Percentiles rank a stretch among this genome's conserved stretches.
These are phyloP conservation scores for Pythium brachiatum DNA, from an alignment of 352 stramenopile species.

Conservation along the genomic window DNA sequence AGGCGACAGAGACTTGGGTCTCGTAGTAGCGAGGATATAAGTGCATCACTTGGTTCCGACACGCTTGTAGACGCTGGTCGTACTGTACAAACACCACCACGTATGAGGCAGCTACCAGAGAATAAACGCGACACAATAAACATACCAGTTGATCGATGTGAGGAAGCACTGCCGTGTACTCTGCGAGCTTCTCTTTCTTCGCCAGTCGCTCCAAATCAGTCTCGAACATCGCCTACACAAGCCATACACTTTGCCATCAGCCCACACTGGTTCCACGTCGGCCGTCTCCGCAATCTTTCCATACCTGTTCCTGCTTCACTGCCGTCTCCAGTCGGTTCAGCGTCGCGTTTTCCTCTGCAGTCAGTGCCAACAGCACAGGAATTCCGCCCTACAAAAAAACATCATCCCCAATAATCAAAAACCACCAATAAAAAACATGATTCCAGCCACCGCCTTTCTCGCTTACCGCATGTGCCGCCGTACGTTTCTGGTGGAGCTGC, in stretches of 20 bases:
- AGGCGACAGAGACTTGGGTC: conserved; percentile 29
- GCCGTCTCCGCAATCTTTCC: not conserved
- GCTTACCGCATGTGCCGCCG: conserved; percentile 41
- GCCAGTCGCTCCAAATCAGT: conserved; percentile 18
- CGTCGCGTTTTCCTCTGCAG: conserved; percentile 33
- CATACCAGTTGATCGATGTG: conserved; percentile 20
- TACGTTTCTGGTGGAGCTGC: conserved; percentile 40
- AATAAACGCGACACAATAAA: not conserved
- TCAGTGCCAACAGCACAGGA: conserved; percentile 51
- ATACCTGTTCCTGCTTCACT: conserved; percentile 40
- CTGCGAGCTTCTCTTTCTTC: conserved; percentile 19
- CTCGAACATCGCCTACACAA: conserved; percentile 12
- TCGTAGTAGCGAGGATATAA: conserved; percentile 70
- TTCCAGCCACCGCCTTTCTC: not conserved
- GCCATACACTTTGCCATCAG: not conserved
- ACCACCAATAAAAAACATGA: not conserved
- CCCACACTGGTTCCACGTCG: not conserved
- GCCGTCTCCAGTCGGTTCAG: conserved; percentile 37
- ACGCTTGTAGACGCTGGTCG: conserved; percentile 35
- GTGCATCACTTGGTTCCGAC: conserved; percentile 58
- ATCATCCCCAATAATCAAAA: not conserved
- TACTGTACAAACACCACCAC: conserved; percentile 27
- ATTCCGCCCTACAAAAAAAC: conserved; percentile 44
- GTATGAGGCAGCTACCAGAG: not conserved
- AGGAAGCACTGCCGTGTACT: conserved; percentile 17